phyloP scores from a whole-genome alignment of 805 yeast genomes.

The Pichia kluyveri region DNA sequence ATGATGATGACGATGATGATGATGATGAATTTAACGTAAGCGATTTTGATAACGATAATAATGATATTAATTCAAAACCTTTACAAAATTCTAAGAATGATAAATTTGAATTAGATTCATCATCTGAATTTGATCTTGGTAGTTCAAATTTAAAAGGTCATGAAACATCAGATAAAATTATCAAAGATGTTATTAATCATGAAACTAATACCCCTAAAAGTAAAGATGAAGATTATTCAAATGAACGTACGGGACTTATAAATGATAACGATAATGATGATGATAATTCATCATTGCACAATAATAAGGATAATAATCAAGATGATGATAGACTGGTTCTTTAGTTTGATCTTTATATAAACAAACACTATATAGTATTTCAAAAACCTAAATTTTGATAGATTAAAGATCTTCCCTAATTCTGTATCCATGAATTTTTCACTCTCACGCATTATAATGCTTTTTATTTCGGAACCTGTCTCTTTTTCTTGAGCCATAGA shows the following conservation, averaged over 20 bases:
- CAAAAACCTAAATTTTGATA: no score
- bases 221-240: neutral
- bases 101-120: neutral
- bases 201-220: neutral
- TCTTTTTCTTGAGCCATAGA: neutral
- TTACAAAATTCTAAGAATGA: neutral
- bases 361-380: neutral
- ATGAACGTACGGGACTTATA: neutral
- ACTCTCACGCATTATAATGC: neutral
- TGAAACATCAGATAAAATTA: neutral
- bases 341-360: neutral
- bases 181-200: neutral
- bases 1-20: conserved; percentile 11
- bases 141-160: conserved; percentile 1
- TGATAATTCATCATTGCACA: neutral
- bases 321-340: neutral
- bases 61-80: neutral
- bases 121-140: conserved; percentile 5
- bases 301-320: neutral
- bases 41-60: conserved; percentile 6
- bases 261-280: neutral
- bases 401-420: no score
- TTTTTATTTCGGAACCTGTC: neutral
- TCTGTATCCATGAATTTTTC: no score
- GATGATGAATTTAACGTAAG: conserved; percentile 6